Percentiles rank a stretch among this genome's conserved stretches.
Conservation (phyloP, 176 grass and related monocot genomes). For the Bonia amplexicaulis region DNA sequence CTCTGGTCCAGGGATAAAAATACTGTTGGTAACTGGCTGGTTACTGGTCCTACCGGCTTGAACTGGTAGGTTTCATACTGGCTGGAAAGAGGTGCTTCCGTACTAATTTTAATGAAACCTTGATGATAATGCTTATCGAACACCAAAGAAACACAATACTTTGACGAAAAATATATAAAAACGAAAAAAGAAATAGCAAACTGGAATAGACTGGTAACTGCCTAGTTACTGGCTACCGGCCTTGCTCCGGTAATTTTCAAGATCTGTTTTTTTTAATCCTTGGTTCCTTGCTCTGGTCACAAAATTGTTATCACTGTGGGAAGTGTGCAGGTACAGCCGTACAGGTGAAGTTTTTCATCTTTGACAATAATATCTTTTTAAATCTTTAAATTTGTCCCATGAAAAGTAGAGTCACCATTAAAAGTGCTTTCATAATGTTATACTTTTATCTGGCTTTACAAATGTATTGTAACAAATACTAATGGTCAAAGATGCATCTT, state of each 20-base stretch:
- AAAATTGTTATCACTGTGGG: not conserved
- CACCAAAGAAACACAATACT: too few species aligned
- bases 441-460: not conserved
- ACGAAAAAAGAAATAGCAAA: too few species aligned
- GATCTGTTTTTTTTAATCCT: not conserved
- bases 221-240: too few species aligned
- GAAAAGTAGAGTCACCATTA: not conserved
- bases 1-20: not conserved
- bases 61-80: too few species aligned
- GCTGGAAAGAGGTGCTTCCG: too few species aligned
- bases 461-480: not conserved
- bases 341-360: constrained; percentile 9
- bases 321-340: not conserved
- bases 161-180: too few species aligned
- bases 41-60: too few species aligned
- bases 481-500: not conserved
- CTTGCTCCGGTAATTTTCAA: not conserved
- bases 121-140: too few species aligned
- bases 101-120: too few species aligned
- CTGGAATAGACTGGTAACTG: not conserved
- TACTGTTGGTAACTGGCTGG: too few species aligned
- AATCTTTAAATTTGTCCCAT: not conserved
- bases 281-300: not conserved
- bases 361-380: constrained; percentile 1
- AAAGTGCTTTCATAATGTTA: not conserved